phyloP scores from a whole-genome alignment of 164 flowering plant species.

The Cinnamomum chago region DNA sequence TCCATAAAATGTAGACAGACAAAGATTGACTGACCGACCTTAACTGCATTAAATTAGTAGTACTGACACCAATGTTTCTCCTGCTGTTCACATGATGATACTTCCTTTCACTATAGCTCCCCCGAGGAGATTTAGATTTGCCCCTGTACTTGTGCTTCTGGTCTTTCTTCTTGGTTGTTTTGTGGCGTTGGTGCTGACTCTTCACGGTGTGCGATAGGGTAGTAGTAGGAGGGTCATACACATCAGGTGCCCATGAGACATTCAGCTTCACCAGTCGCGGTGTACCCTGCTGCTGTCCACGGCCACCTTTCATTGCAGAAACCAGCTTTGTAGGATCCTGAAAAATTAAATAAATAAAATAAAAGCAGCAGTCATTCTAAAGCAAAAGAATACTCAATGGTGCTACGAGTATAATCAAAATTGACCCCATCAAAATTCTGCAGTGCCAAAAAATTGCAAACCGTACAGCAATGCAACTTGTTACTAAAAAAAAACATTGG shows the following conservation, averaged over 20 bases:
- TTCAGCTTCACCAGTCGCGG: constrained; percentile 30
- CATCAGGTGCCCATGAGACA: constrained; percentile 85
- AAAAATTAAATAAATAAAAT: too few species aligned
- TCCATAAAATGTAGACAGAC: not conserved
- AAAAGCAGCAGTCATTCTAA: too few species aligned
- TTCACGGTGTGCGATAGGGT: constrained; percentile 43
- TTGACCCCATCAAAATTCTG: too few species aligned
- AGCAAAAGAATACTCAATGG: too few species aligned
- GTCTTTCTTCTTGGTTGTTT: constrained; percentile 40
- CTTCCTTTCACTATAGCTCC: constrained; percentile 19
- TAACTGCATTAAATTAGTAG: constrained; percentile 9
- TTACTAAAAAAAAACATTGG: too few species aligned
- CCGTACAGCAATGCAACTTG: too few species aligned
- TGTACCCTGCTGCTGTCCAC: constrained; percentile 45
- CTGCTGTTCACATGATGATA: constrained; percentile 24
- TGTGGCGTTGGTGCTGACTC: constrained; percentile 30
- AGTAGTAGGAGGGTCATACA: constrained; percentile 70
- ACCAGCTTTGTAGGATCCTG: constrained; percentile 49
- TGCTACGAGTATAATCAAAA: too few species aligned
- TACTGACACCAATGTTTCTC: constrained; percentile 24
- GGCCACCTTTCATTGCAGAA: constrained; percentile 81
- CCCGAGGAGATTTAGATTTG: constrained; percentile 23
- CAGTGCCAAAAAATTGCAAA: too few species aligned
- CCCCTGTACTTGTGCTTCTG: constrained; percentile 48
- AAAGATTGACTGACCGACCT: constrained; percentile 1